Conservation (phyloP, 805 yeast species). For the Cyberlindnera petersonii region DNA sequence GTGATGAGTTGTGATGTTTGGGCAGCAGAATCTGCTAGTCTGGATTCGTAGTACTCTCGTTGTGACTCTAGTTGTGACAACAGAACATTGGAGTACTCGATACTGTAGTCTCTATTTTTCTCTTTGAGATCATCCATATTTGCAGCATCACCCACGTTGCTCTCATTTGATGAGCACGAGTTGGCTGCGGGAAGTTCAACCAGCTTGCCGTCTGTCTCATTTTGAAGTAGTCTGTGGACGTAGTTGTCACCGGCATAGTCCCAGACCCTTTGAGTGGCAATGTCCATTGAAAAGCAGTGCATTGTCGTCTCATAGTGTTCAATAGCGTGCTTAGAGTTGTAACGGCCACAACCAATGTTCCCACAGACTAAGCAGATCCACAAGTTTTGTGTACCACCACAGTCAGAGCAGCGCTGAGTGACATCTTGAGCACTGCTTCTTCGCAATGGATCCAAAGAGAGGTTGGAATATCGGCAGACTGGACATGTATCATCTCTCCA, state of each 20-base stretch:
- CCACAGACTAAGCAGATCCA: conserved; percentile 94
- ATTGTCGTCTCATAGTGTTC: conserved; percentile 73
- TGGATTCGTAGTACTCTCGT: conserved; percentile 71
- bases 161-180: conserved; percentile 9
- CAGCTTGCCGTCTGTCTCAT: conserved; percentile 83
- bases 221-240: conserved; percentile 81
- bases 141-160: background rate
- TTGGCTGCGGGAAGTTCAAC: conserved; percentile 53
- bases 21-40: conserved; percentile 35
- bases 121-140: conserved; percentile 22
- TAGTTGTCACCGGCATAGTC: conserved; percentile 89
- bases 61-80: conserved; percentile 83
- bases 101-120: conserved; percentile 56
- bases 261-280: conserved; percentile 84
- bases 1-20: conserved; percentile 15
- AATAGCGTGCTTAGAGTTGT: conserved; percentile 80
- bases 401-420: conserved; percentile 39
- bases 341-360: conserved; percentile 87
- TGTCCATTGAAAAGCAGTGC: conserved; percentile 91
- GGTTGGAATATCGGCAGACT: conserved; percentile 74
- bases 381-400: conserved; percentile 57
- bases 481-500: conserved; percentile 94
- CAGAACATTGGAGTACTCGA: conserved; percentile 77
- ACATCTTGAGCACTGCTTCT: conserved; percentile 14
- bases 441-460: conserved; percentile 26